Base-by-base conservation (phyloP, 1,284 basidiomycete genomes). In the Pisolithus thermaeus region DNA sequence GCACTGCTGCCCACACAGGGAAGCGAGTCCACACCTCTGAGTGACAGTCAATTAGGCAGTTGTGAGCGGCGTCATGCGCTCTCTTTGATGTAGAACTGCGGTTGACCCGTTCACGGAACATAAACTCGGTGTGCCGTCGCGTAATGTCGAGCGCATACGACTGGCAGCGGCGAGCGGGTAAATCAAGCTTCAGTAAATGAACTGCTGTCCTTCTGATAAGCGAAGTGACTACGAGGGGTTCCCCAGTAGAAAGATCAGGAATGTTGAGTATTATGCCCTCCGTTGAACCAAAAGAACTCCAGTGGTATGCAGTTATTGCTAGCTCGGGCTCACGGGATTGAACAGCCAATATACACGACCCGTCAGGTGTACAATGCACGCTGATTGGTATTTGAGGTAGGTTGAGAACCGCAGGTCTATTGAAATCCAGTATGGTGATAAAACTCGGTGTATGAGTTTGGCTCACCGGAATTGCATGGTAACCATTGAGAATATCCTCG, bases 11-110 rank as follows among this genome's bases (percentile, higher is more conserved):
- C 0, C 76, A 59, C 11, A 82, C 78, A 2, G 80, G 80, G 56
- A 77, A 82, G 3, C 78, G 73, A 4, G 72, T 76, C 80, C 80
- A 82, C 39, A 79, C 74, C 30, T 81, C 79, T 0, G 67, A 58
- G 54, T 78, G 75, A 48, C 77, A 79, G 52, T 80, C 77, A 9
- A 81, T 59, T n/a, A 81, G 61, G 40, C 64, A 72, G 50, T 80
- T 80, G 57, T 77, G 71, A 3, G 54, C 48, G 1, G 48, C 32
- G 7, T 28, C 52, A 18, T 55, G 58, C 7, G 67, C 20, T 12
- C 9, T 41, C 64, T 69, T 52, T 1, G 52, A 52, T 1, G 52
- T 49, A 11, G 55, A 56, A 6, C 52, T 46, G 8, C 41, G 52
- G n/a, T 52, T 55, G 16, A 50, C 53, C 0, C 68, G 54, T 49